Base-by-base conservation (phyloP, 768 basidiomycete genomes). In the Sporobolomyces pararoseus region DNA sequence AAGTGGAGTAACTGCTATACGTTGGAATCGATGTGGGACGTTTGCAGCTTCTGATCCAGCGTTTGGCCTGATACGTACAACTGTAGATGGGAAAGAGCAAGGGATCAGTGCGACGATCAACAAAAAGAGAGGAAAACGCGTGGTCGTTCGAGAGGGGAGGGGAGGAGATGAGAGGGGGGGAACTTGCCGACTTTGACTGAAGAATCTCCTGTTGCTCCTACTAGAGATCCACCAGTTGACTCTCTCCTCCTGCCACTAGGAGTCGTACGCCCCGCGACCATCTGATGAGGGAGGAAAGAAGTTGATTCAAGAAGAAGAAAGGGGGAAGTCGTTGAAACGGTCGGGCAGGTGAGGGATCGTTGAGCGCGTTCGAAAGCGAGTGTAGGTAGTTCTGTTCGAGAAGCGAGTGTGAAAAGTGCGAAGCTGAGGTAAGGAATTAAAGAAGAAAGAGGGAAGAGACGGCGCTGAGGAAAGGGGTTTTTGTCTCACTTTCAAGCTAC, bases 21-120 rank as follows among this genome's bases (percentile, higher is more conserved):
- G 87, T 82, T 96, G 94, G 81, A 97, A 96, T 79, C 95, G 89
- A 80, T 88, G 86, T 76, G 95, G 95, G 72, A 95, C 71, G 34
- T 51, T 92, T 78, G 88, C 88, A 59, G 84, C 83, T 50, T 87
- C 93, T 79, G 94, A 89, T 39, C 84, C 80, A 51, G 91, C 91
- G 51, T 88, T 84, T 34, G 94, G 94, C 70, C 93, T 87, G 73
- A 97, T 93, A 75, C 94, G 88, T 76, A 96, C 83, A 76, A 93
- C 94, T 88, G 79, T 7, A 47, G 7, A 44, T 50, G 32, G 29
- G 50, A 44, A 54, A n/a, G n/a, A n/a, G n/a, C n/a, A 44, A 25
- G 49, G 16, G 27, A 32, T 31, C 7, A 21, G 27, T 25, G 14
- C 46, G 25, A 31, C 1, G 5, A 25, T 49, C 17, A 10, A 17